Conservation (phyloP, 2,329 filamentous ascomycete genomes). For the Ophiocordyceps sinensis region DNA sequence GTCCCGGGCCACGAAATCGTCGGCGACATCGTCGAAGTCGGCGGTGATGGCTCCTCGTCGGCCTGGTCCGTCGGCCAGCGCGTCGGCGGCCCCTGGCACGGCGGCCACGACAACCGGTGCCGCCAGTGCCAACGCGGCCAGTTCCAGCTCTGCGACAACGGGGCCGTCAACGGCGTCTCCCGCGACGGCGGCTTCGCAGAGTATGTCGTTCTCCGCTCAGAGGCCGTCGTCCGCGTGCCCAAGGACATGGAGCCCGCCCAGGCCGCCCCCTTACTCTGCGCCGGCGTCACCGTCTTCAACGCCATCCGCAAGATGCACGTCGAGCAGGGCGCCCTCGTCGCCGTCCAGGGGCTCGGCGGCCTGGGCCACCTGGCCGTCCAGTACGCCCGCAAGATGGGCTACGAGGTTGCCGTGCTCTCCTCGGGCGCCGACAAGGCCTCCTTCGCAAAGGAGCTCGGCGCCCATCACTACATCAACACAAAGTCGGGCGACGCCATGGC, state of each 20-base stretch:
- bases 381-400: constrained; percentile 64
- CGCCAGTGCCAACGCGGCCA: constrained; percentile 45
- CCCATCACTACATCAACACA: constrained; percentile 33
- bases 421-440: constrained; percentile 51
- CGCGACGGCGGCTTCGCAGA: constrained; percentile 54
- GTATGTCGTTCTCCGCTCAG: constrained; percentile 44
- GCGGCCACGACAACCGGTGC: constrained; percentile 47
- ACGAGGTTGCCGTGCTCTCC: constrained; percentile 54
- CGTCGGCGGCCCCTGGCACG: constrained; percentile 36
- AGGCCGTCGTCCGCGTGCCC: constrained; percentile 45
- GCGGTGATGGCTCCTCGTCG: constrained; percentile 31
- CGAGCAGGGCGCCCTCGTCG: constrained; percentile 36
- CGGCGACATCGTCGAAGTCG: constrained; percentile 47
- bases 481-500: constrained; percentile 31
- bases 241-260: constrained; percentile 34
- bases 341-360: constrained; percentile 57
- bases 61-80: constrained; percentile 42
- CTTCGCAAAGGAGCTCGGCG: constrained; percentile 40
- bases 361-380: constrained; percentile 67
- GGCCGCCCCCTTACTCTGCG: constrained; percentile 47
- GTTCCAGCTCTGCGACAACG: constrained; percentile 56
- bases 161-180: constrained; percentile 48
- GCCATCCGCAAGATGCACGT: constrained; percentile 38
- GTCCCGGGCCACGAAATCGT: constrained; percentile 58
- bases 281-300: constrained; percentile 51